A percentile compares a stretch with the other conserved stretches of the same genome.
These are phyloP conservation scores for Pythium myriotylum DNA, from an alignment of 352 stramenopile species.

Conservation along the genomic window DNA sequence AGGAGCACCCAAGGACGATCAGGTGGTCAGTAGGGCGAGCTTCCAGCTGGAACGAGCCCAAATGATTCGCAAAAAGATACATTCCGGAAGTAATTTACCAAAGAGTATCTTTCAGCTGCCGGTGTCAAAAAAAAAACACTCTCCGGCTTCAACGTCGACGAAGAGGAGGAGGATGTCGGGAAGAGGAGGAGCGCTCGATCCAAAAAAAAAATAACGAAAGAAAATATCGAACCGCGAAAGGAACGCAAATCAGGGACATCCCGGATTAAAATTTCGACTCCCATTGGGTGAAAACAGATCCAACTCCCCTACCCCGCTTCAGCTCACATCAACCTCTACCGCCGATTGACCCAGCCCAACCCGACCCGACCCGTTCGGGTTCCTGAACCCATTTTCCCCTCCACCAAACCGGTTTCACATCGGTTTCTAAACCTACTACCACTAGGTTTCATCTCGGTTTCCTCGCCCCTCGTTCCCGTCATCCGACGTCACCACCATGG, in stretches of 20 bases:
- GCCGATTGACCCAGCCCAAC: neutral
- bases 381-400: neutral
- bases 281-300: constrained; percentile 24
- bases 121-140: constrained; percentile 1
- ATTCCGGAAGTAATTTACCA: constrained; percentile 19
- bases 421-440: constrained; percentile 4
- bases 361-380: neutral
- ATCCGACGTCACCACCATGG: too few relatives aligned
- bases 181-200: neutral
- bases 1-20: neutral
- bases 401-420: neutral
- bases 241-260: constrained; percentile 9
- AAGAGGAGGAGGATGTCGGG: neutral
- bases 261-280: constrained; percentile 10
- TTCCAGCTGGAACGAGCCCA: constrained; percentile 1
- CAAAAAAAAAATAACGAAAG: neutral
- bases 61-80: constrained; percentile 18
- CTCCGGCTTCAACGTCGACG: constrained; percentile 7
- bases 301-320: constrained; percentile 1
- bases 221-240: constrained; percentile 7
- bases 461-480: too few relatives aligned
- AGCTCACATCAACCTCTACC: neutral
- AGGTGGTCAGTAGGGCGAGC: constrained; percentile 9
- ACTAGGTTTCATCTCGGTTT: constrained; percentile 12
- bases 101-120: neutral